Percentiles rank a stretch among this genome's conserved stretches.
Conservation (phyloP, 2,329 filamentous ascomycete species). For the Dothideomycetidae sp. region DNA sequence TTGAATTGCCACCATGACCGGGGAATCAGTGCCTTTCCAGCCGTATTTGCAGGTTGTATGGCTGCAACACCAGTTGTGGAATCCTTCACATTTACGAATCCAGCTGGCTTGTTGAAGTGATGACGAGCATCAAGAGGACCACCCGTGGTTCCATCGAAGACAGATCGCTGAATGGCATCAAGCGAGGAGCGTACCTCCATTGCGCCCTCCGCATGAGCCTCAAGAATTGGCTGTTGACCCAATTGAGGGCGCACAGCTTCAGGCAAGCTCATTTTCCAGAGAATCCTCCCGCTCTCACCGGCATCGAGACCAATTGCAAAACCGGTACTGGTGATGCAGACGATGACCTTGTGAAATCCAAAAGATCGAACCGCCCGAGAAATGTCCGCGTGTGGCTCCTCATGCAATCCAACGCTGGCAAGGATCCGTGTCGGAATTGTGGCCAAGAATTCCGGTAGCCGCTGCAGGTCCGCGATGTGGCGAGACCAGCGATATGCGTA, state of each 20-base stretch:
- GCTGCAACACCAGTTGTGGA: constrained; percentile 2
- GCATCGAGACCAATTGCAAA: constrained; percentile 69
- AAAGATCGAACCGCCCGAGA: constrained; percentile 57
- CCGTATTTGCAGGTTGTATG: background rate
- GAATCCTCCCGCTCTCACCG: constrained; percentile 54
- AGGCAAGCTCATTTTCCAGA: constrained; percentile 55
- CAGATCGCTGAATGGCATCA: constrained; percentile 3
- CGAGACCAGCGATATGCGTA: constrained; percentile 77
- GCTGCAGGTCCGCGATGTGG: constrained; percentile 62
- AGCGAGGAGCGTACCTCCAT: constrained; percentile 13
- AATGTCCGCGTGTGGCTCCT: constrained; percentile 17
- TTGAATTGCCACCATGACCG: constrained; percentile 53
- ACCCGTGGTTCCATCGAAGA: constrained; percentile 8
- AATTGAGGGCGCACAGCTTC: constrained; percentile 2
- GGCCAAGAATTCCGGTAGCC: constrained; percentile 60
- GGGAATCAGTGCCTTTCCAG: constrained; percentile 8
- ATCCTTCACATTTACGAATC: constrained; percentile 5
- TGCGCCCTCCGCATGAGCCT: constrained; percentile 10
- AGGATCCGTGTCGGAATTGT: constrained; percentile 55
- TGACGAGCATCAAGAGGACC: constrained; percentile 1
- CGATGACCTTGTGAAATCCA: constrained; percentile 73
- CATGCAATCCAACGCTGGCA: constrained; percentile 27
- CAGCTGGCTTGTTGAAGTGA: background rate
- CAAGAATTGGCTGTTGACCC: constrained; percentile 8
- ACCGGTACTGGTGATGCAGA: constrained; percentile 67